These are phyloP conservation scores for Nitzschia sp. DNA, from an alignment of 108 stramenopile species.

Conservation along the genomic window DNA sequence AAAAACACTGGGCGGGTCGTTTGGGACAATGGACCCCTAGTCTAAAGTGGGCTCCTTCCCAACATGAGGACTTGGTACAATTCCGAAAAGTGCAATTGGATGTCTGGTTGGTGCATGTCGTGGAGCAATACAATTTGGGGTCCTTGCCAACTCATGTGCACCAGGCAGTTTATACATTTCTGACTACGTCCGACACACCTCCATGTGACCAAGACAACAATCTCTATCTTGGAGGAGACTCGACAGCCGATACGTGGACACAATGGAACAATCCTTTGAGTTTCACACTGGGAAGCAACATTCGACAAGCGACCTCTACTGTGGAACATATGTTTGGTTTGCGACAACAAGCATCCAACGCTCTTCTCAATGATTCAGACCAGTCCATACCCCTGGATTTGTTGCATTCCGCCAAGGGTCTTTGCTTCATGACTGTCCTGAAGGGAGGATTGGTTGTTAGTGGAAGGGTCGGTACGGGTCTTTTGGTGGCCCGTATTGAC, in stretches of 20 bases:
- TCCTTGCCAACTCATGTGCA: slow-evolving; percentile 26
- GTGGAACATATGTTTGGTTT: slow-evolving; percentile 47
- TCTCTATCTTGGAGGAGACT: no score
- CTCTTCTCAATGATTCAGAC: slow-evolving; percentile 30
- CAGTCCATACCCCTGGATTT: slow-evolving; percentile 72
- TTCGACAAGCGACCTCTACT: slow-evolving; percentile 59
- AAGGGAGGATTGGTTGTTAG: slow-evolving; percentile 77
- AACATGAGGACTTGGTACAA: slow-evolving; percentile 41
- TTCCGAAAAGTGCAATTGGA: slow-evolving; percentile 57
- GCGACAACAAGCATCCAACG: neutral
- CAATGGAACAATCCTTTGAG: slow-evolving; percentile 52
- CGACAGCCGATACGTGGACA: slow-evolving; percentile 1
- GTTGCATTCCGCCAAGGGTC: slow-evolving; percentile 63
- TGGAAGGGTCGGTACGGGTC: slow-evolving; percentile 73
- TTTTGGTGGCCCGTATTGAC: slow-evolving; percentile 57
- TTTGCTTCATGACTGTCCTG: slow-evolving; percentile 74
- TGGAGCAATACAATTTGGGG: slow-evolving; percentile 36
- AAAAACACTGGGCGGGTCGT: slow-evolving; percentile 52
- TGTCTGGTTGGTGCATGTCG: slow-evolving; percentile 57
- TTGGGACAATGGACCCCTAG: slow-evolving; percentile 64
- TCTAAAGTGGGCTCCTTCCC: slow-evolving; percentile 28
- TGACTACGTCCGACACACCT: slow-evolving; percentile 36
- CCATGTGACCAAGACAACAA: slow-evolving; percentile 55
- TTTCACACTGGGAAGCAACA: slow-evolving; percentile 52
- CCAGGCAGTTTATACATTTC: slow-evolving; percentile 41